phyloP scores from a whole-genome alignment of 805 yeast genomes.

The Candida coquimbonensis region DNA sequence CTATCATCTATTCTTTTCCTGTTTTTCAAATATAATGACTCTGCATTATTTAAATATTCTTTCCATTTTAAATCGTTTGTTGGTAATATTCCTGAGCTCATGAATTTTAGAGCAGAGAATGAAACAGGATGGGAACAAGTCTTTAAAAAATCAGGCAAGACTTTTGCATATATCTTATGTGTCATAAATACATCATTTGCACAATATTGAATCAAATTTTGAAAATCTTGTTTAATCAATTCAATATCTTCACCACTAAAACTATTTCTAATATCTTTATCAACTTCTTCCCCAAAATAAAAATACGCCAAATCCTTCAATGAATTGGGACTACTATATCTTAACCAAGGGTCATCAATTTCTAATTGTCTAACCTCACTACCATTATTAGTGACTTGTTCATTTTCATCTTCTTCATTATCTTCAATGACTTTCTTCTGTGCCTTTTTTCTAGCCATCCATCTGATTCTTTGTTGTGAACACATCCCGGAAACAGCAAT shows the following conservation, averaged over 20 bases:
- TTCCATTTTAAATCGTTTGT: constrained; percentile 64
- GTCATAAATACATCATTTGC: constrained; percentile 80
- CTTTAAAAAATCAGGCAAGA: constrained; percentile 59
- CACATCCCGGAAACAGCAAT: constrained; percentile 89
- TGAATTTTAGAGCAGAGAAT: constrained; percentile 73
- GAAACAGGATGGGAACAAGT: constrained; percentile 92
- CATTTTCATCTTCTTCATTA: background rate
- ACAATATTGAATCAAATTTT: constrained; percentile 67
- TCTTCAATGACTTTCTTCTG: constrained; percentile 14
- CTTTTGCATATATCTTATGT: constrained; percentile 54
- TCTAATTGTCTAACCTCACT: constrained; percentile 16
- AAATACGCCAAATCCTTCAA: constrained; percentile 71
- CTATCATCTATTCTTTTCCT: constrained; percentile 49
- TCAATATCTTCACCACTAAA: constrained; percentile 51
- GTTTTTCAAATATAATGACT: constrained; percentile 53
- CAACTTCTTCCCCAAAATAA: constrained; percentile 63
- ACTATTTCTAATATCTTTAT: constrained; percentile 60
- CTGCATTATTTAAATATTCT: constrained; percentile 62
- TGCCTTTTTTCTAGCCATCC: constrained; percentile 50
- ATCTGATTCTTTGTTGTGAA: constrained; percentile 79
- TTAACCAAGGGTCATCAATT: constrained; percentile 79
- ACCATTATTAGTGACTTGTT: background rate
- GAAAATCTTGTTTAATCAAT: constrained; percentile 50
- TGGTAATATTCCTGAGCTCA: constrained; percentile 74
- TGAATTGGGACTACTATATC: constrained; percentile 68